phyloP scores from a whole-genome alignment of 345 rosid species.

The Eucalyptus regnans region DNA sequence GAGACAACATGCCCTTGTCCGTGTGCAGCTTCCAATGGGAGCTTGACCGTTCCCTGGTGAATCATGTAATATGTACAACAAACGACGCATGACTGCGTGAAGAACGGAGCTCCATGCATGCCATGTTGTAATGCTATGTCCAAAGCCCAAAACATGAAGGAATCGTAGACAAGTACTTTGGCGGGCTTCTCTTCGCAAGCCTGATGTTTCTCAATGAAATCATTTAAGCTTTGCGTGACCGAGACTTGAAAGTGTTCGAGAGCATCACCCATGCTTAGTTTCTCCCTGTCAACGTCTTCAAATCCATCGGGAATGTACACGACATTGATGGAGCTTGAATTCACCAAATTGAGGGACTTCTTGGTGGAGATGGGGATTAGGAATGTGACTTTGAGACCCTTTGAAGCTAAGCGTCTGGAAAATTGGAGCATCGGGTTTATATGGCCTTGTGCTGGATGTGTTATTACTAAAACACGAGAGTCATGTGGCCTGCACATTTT shows the following conservation, averaged over 20 bases:
- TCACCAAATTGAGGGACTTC: constrained; percentile 17
- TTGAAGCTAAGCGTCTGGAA: constrained; percentile 38
- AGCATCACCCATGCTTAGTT: not conserved
- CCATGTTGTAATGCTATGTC: constrained; percentile 8
- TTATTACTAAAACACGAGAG: constrained; percentile 4
- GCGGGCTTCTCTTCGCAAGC: constrained; percentile 5
- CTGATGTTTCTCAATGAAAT: constrained; percentile 10
- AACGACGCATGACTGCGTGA: constrained; percentile 17
- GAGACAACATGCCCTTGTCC: not conserved
- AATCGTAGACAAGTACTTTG: constrained; percentile 28
- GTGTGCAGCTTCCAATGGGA: constrained; percentile 8
- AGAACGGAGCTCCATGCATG: constrained; percentile 7
- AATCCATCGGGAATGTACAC: constrained; percentile 15
- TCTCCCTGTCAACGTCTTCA: not conserved
- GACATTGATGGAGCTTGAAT: constrained; percentile 3
- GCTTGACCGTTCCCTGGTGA: not conserved
- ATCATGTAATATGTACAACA: not conserved
- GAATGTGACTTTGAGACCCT: constrained; percentile 30
- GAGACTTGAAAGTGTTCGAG: not conserved
- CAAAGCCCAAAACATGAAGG: constrained; percentile 29
- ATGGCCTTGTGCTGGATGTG: constrained; percentile 46
- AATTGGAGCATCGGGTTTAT: constrained; percentile 49
- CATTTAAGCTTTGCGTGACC: constrained; percentile 8
- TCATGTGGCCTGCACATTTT: not conserved
- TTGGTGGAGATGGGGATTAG: constrained; percentile 3